A percentile compares a stretch with the other conserved stretches of the same genome.
Conservation (phyloP, 2,329 filamentous ascomycete genomes). For the Fusarium chlamydosporum region DNA sequence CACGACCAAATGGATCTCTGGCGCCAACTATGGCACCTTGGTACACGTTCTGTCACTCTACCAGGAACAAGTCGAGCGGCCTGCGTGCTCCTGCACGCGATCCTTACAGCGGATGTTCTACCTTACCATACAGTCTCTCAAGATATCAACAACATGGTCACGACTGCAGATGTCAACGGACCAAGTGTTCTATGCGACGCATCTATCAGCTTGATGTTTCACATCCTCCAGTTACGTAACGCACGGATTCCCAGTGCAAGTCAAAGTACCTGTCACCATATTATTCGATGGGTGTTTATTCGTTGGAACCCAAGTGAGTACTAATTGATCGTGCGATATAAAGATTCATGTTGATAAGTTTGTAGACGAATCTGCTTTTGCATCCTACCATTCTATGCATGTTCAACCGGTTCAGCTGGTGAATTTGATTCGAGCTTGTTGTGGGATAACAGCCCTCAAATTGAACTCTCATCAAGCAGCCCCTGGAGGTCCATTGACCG, state of each 20-base stretch:
- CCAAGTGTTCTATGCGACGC: constrained; percentile 85
- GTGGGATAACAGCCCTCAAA: constrained; percentile 63
- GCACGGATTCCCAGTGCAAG: constrained; percentile 77
- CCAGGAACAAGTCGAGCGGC: constrained; percentile 81
- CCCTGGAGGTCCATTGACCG: constrained; percentile 64
- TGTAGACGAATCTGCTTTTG: constrained; percentile 76
- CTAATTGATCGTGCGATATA: background rate
- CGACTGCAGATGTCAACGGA: constrained; percentile 84
- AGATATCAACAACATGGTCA: constrained; percentile 79
- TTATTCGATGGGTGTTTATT: constrained; percentile 85
- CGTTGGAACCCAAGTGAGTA: constrained; percentile 85
- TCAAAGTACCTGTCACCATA: constrained; percentile 75
- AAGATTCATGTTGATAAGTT: constrained; percentile 6
- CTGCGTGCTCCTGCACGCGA: constrained; percentile 77
- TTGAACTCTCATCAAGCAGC: constrained; percentile 53
- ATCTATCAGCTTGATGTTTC: constrained; percentile 79
- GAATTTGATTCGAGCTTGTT: constrained; percentile 77
- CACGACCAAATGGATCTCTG: constrained; percentile 64
- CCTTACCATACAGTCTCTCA: constrained; percentile 76
- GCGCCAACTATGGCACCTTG: constrained; percentile 82
- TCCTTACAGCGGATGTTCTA: constrained; percentile 77
- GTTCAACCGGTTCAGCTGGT: constrained; percentile 75
- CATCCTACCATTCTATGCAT: constrained; percentile 74
- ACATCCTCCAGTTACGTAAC: constrained; percentile 75
- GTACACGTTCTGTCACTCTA: constrained; percentile 78